Conservation (phyloP, 495 filamentous ascomycete species). For the Daldinia decipiens region DNA sequence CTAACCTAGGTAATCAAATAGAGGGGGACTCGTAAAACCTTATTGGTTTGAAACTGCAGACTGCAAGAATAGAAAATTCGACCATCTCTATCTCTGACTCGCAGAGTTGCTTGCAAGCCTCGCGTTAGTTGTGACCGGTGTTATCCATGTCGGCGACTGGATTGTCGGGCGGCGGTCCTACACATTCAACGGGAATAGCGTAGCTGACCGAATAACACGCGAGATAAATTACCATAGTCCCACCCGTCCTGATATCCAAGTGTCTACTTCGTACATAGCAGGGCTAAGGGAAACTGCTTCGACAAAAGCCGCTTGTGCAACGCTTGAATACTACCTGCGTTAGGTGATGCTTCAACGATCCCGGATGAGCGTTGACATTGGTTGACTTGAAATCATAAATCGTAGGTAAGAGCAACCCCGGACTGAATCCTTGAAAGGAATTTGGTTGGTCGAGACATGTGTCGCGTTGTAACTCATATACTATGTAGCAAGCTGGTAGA, state of each 20-base stretch:
- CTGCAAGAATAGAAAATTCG: slow-evolving; percentile 30
- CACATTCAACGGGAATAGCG: slow-evolving; percentile 37
- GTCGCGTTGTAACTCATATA: slow-evolving; percentile 35
- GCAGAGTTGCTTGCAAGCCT: slow-evolving; percentile 34
- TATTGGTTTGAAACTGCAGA: slow-evolving; percentile 33
- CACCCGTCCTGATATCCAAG: slow-evolving; percentile 17
- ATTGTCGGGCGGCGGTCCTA: slow-evolving; percentile 22
- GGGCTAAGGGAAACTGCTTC: slow-evolving; percentile 22
- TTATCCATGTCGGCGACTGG: slow-evolving; percentile 38
- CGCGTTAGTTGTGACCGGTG: slow-evolving; percentile 32
- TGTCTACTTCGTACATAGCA: too few relatives aligned
- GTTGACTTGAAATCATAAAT: slow-evolving; percentile 34
- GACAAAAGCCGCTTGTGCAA: slow-evolving; percentile 28
- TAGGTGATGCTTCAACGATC: slow-evolving; percentile 33
- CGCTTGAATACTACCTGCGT: slow-evolving; percentile 22
- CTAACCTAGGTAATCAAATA: slow-evolving; percentile 18
- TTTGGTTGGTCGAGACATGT: slow-evolving; percentile 39
- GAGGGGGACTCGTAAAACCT: slow-evolving; percentile 14
- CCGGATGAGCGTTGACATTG: slow-evolving; percentile 31
- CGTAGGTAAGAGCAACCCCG: slow-evolving; percentile 38
- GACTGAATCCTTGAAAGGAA: slow-evolving; percentile 33
- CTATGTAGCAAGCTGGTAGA: slow-evolving; percentile 34
- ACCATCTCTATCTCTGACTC: slow-evolving; percentile 42
- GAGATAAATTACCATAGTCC: slow-evolving; percentile 39
- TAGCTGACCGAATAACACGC: slow-evolving; percentile 37